Conservation (phyloP, 495 filamentous ascomycete species). For the Penicillium crystallinum region DNA sequence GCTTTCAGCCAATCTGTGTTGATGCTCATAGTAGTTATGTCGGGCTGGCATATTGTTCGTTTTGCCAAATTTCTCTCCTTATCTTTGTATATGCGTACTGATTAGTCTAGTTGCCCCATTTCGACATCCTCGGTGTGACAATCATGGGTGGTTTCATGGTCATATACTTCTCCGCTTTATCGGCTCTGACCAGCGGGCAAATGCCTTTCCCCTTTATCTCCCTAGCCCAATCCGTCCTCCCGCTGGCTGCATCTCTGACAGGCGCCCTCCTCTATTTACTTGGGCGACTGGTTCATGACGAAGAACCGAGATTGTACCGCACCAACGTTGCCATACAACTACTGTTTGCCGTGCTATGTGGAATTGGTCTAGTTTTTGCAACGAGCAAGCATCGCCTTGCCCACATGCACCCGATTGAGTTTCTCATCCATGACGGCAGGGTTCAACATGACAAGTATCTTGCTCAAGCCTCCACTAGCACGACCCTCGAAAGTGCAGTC, state of each 20-base stretch:
- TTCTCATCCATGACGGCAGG: constrained; percentile 39
- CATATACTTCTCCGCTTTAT: constrained; percentile 24
- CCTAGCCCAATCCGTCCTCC: constrained; percentile 7
- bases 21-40: constrained; percentile 26
- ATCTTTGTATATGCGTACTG: not conserved
- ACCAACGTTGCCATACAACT: constrained; percentile 29
- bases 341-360: constrained; percentile 22
- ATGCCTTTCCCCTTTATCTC: constrained; percentile 34
- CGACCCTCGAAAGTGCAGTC: constrained; percentile 35
- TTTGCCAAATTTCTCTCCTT: not conserved
- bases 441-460: constrained; percentile 35
- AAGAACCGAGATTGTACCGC: constrained; percentile 27
- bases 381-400: constrained; percentile 24
- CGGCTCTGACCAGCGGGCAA: constrained; percentile 25
- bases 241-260: constrained; percentile 13
- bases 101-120: constrained; percentile 32
- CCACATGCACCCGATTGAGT: constrained; percentile 44
- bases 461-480: constrained; percentile 31
- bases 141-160: constrained; percentile 31
- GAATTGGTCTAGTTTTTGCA: constrained; percentile 26
- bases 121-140: constrained; percentile 29
- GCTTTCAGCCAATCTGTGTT: constrained; percentile 32
- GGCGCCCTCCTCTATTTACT: constrained; percentile 29
- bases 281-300: constrained; percentile 24
- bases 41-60: constrained; percentile 40